A percentile compares a stretch with the other conserved stretches of the same genome.
phyloP scores from a whole-genome alignment of 2,329 filamentous ascomycete genomes.

The Alternaria arbusti region DNA sequence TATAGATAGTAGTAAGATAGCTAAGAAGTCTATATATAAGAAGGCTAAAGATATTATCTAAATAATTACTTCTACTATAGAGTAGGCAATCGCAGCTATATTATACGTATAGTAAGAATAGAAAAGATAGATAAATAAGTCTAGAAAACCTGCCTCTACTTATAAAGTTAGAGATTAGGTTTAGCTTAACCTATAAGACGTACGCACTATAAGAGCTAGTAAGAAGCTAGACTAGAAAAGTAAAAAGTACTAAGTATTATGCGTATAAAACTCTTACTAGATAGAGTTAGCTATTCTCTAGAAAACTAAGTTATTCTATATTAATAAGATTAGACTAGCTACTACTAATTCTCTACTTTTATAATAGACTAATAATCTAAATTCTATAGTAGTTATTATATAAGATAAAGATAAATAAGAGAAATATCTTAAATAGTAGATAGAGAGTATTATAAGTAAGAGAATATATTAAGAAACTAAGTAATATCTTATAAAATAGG shows the following conservation, averaged over 20 bases:
- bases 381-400: not conserved
- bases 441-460: not conserved
- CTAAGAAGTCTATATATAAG: too few relatives aligned
- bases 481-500: not conserved
- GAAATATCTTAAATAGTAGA: not conserved
- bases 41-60: not conserved
- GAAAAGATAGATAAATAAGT: not conserved
- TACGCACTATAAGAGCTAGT: not conserved
- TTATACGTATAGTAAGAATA: not conserved
- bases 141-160: not conserved
- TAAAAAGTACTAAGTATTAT: not conserved
- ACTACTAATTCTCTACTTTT: not conserved
- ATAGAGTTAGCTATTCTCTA: not conserved
- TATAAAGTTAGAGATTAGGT: not conserved
- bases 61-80: not conserved
- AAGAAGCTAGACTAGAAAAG: not conserved
- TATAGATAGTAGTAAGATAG: too few relatives aligned
- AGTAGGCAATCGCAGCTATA: not conserved
- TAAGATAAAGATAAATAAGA: not conserved
- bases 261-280: not conserved
- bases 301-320: not conserved
- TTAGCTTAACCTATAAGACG: not conserved
- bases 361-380: not conserved
- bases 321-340: not conserved
- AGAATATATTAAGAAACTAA: not conserved